Evolutionary conservation across 2,329 filamentous ascomycete genomes (phyloP).

Genomic region (Hypoxylon sp.): DNA sequence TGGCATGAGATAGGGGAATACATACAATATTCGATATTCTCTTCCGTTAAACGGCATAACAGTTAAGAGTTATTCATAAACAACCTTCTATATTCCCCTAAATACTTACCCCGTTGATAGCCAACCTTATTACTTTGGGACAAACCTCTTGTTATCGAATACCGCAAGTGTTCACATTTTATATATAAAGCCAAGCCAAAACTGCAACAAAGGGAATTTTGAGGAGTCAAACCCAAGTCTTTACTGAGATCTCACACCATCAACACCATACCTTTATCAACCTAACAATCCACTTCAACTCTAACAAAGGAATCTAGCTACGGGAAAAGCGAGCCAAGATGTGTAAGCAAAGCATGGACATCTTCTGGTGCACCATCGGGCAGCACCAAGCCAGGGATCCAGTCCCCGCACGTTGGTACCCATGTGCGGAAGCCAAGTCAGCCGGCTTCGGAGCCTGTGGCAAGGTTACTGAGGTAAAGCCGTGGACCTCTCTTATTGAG

Average conservation of each 20-base stretch:
- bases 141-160: neutral
- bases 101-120: no score
- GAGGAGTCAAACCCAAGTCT: neutral
- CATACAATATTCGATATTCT: neutral
- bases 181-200: neutral
- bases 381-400: conserved; percentile 25
- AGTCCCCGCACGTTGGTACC: conserved; percentile 3
- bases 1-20: neutral
- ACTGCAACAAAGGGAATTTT: neutral
- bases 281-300: no score
- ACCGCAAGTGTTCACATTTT: neutral
- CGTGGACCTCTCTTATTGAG: conserved; percentile 11
- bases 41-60: neutral
- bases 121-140: neutral
- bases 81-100: neutral
- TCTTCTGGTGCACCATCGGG: conserved; percentile 23
- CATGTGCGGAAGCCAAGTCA: neutral
- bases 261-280: neutral
- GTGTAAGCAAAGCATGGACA: conserved; percentile 11
- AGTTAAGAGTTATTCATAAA: neutral
- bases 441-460: conserved; percentile 27
- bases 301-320: no score
- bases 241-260: neutral
- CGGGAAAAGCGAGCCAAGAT: neutral
- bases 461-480: neutral